Base-by-base conservation (phyloP, 1,284 basidiomycete genomes). In the Wallemia ichthyophaga region DNA sequence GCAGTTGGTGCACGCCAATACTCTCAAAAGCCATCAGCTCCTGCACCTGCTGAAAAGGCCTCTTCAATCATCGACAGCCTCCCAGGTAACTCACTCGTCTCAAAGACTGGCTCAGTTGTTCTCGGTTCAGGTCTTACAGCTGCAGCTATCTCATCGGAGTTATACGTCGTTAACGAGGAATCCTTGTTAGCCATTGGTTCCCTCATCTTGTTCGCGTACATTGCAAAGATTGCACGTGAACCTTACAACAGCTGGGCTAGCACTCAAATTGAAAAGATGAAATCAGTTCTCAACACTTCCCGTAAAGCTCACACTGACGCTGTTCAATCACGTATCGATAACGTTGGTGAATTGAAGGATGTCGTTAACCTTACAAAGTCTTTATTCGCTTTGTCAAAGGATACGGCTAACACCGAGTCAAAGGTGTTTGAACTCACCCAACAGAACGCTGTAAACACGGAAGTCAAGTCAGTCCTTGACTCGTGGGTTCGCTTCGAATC, bases 401-500 rank as follows among this genome's bases (percentile, higher is more conserved):
- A 96, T 71, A 96, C 89, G 63, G 91, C 91, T 61, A 72, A 81
- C 67, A 76, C 92, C 66, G 92, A 98, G 74, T 77, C 83, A 65
- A 81, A 86, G 67, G 82, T 85, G 61, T 98, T 96, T 67, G 80
- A 85, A 62, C 83, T 91, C 69, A 77, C 80, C 67, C 92, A 98
- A 75, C 84, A 86, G 73, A 81, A 83, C 64, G 80, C 78, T 58
- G 74, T 96, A 66, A 82, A 89, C 33, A 65, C 82, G 58, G 94
- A 98, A 74, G 76, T 95, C 70, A 98, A 96, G 76, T 66, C 81
- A 33, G 91, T 98, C 33, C 79, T 98, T 61, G 94, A 98, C 77
- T 85, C 83, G 69, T 96, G 92, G 91, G 91, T 92, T 62, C 84
- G 92, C 68, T 91, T 80, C 73, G 92, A 98, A 76, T 89, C 94